A percentile compares a stretch with the other conserved stretches of the same genome.
phyloP scores from a whole-genome alignment of 805 yeast species.

The Diddensiella caesifluorescens region DNA sequence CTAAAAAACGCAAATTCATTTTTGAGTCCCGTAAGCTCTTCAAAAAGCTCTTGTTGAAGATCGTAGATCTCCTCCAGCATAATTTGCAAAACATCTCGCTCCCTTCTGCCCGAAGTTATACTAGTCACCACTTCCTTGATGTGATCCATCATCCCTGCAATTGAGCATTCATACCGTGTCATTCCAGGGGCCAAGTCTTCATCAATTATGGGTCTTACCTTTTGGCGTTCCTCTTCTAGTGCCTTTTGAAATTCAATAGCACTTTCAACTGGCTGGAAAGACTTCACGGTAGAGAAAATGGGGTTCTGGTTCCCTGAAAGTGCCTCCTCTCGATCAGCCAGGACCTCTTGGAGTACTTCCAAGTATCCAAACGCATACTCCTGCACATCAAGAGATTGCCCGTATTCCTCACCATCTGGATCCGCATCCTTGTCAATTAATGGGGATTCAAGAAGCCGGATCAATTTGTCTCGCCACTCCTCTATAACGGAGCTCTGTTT shows the following conservation, averaged over 20 bases:
- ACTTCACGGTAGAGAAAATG: conserved; percentile 4
- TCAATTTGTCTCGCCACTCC: conserved; percentile 44
- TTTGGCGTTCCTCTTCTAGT: conserved; percentile 23
- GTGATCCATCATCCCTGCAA: neutral
- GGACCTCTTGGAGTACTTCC: conserved; percentile 31
- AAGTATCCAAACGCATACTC: conserved; percentile 46
- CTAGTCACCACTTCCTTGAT: neutral
- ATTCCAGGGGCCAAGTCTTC: neutral
- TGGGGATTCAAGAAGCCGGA: conserved; percentile 42
- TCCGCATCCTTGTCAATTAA: conserved; percentile 45
- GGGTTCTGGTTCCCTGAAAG: conserved; percentile 33
- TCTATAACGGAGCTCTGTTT: conserved; percentile 48
- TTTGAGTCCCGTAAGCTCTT: conserved; percentile 11
- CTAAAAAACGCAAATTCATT: conserved; percentile 41
- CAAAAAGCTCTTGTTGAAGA: conserved; percentile 5
- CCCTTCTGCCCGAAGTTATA: conserved; percentile 1
- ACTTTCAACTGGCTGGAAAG: conserved; percentile 10
- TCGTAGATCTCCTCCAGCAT: conserved; percentile 8
- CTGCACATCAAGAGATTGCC: conserved; percentile 66
- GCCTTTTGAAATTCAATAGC: conserved; percentile 23
- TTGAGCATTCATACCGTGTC: neutral
- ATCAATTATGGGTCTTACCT: conserved; percentile 14
- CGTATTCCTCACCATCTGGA: conserved; percentile 75
- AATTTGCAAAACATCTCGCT: conserved; percentile 4
- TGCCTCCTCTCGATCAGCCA: conserved; percentile 39